A percentile compares a stretch with the other conserved stretches of the same genome.
Evolutionary conservation across 2,329 filamentous ascomycete species (phyloP).

Genomic region (Malbranchea cinnamomea): DNA sequence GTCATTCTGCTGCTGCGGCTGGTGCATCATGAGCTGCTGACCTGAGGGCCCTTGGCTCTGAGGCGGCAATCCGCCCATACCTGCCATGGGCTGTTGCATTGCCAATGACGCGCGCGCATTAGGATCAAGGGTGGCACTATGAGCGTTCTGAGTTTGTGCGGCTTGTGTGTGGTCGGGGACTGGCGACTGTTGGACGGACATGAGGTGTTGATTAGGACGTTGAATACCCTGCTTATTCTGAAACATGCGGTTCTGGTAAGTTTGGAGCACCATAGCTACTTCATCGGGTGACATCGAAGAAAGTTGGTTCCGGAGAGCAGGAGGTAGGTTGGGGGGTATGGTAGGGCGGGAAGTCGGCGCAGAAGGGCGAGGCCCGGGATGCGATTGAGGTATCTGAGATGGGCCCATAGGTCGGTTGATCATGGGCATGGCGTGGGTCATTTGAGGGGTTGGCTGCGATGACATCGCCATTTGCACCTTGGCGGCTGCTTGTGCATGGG

Average conservation of each 20-base stretch:
- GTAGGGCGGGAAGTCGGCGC: conserved; percentile 17
- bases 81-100: conserved; percentile 20
- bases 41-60: conserved; percentile 3
- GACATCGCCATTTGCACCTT: conserved; percentile 33
- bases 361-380: conserved; percentile 20
- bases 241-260: conserved; percentile 19
- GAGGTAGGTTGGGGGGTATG: conserved; percentile 22
- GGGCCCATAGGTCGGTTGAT: conserved; percentile 28
- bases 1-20: conserved; percentile 15
- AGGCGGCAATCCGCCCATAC: conserved; percentile 15
- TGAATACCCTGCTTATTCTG: conserved; percentile 19
- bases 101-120: conserved; percentile 22
- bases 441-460: conserved; percentile 26
- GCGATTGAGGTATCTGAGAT: conserved; percentile 24
- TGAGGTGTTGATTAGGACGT: conserved; percentile 19
- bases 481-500: conserved; percentile 28
- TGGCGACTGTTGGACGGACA: conserved; percentile 18
- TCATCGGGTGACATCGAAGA: conserved; percentile 23
- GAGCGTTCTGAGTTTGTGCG: conserved; percentile 18
- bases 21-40: conserved; percentile 9
- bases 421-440: conserved; percentile 26
- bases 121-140: conserved; percentile 19
- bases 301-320: conserved; percentile 21
- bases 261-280: conserved; percentile 18
- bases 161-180: conserved; percentile 20